A percentile compares a stretch with the other conserved stretches of the same genome.
Evolutionary conservation across 805 yeast species (phyloP).

Genomic region (Starmerella potacharoeniae): DNA sequence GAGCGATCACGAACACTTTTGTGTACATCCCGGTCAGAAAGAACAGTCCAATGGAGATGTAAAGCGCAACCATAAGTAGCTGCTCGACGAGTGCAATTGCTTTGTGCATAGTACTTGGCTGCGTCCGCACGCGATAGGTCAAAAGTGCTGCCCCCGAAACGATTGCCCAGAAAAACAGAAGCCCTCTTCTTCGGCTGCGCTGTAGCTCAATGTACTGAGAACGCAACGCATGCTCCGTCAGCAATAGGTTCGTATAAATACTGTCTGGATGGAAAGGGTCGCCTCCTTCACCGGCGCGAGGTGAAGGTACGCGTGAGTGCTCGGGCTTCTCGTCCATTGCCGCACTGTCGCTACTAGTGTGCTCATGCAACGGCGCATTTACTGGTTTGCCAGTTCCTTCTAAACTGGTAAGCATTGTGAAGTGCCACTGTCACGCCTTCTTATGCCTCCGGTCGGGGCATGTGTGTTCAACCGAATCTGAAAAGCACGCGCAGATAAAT

Average conservation of each 20-base stretch:
- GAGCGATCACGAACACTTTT: conserved; percentile 70
- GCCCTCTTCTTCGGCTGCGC: conserved; percentile 49
- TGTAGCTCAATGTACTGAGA: conserved; percentile 69
- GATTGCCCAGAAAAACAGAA: conserved; percentile 36
- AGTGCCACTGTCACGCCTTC: background rate
- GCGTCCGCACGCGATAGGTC: conserved; percentile 24
- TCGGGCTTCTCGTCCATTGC: background rate
- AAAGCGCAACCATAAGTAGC: conserved; percentile 43
- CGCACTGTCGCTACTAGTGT: background rate
- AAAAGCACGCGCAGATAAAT: too few species aligned
- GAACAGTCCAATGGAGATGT: conserved; percentile 62
- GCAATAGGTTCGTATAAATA: conserved; percentile 44
- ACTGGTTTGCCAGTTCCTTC: background rate
- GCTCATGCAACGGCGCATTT: background rate
- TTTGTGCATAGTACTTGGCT: background rate
- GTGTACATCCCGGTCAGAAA: conserved; percentile 83
- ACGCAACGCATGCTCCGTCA: conserved; percentile 75
- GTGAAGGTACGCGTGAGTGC: background rate
- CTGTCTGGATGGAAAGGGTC: conserved; percentile 11
- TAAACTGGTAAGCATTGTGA: background rate
- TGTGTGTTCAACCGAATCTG: background rate
- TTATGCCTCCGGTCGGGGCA: background rate
- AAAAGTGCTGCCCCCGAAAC: conserved; percentile 24
- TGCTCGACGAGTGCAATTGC: conserved; percentile 23
- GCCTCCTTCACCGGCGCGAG: background rate